These are phyloP conservation scores for Phaffia australis DNA, from an alignment of 768 basidiomycete species.

Conservation along the genomic window DNA sequence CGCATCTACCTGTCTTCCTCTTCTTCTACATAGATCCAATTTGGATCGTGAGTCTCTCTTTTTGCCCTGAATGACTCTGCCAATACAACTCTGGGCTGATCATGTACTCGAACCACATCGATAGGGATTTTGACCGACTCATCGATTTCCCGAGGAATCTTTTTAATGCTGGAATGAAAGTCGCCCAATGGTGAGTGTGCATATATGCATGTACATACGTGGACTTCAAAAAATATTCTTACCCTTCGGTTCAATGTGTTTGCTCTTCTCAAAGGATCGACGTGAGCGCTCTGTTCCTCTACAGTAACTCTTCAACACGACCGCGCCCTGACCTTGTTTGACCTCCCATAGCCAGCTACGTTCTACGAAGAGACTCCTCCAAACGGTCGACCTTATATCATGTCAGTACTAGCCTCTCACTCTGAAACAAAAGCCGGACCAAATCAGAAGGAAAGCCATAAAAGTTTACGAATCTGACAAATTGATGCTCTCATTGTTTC, in stretches of 20 bases:
- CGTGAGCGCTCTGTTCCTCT: background rate
- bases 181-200: slow-evolving; percentile 23
- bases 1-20: background rate
- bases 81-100: background rate
- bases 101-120: no score
- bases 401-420: slow-evolving; percentile 15
- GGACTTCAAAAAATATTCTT: background rate
- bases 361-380: slow-evolving; percentile 28
- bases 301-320: background rate
- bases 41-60: slow-evolving; percentile 6
- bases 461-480: background rate
- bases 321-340: background rate
- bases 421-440: background rate
- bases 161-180: slow-evolving; percentile 30
- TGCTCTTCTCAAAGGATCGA: background rate
- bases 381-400: slow-evolving; percentile 29
- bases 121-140: slow-evolving; percentile 30
- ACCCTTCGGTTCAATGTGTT: background rate
- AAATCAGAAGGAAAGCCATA: no score
- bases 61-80: background rate
- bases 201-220: background rate
- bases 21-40: slow-evolving; percentile 2
- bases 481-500: no score
- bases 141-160: slow-evolving; percentile 28
- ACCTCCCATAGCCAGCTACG: slow-evolving; percentile 13